Conservation (phyloP, 352 stramenopile species). For the Phytophthora lateralis region DNA sequence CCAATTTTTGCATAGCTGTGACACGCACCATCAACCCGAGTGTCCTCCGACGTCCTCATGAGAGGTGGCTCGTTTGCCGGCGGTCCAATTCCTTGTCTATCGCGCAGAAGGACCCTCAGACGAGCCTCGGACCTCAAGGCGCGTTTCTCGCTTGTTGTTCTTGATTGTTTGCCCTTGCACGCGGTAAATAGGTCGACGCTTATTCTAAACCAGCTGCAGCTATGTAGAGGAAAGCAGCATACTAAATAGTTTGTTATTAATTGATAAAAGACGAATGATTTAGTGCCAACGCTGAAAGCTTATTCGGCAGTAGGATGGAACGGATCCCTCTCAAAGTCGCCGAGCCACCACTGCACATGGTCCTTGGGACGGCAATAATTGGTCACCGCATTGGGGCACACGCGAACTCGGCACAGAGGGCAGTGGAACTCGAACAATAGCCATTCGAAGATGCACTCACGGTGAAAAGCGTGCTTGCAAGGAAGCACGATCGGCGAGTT, state of each 20-base stretch:
- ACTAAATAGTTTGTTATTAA: too few species aligned
- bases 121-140: conserved; percentile 6
- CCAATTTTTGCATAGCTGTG: too few species aligned
- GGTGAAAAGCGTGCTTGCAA: conserved; percentile 74
- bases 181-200: too few species aligned
- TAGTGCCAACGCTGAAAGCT: background rate
- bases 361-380: conserved; percentile 67
- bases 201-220: too few species aligned
- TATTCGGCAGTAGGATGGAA: conserved; percentile 27
- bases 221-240: too few species aligned
- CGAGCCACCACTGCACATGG: conserved; percentile 72
- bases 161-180: conserved; percentile 17
- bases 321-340: conserved; percentile 63
- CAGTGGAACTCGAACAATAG: conserved; percentile 76
- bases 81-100: conserved; percentile 12
- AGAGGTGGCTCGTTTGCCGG: conserved; percentile 14
- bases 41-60: conserved; percentile 6
- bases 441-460: conserved; percentile 79
- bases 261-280: background rate
- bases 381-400: conserved; percentile 56
- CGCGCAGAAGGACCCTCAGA: background rate
- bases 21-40: too few species aligned
- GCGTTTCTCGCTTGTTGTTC: conserved; percentile 21
- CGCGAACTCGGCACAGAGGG: conserved; percentile 61
- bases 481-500: conserved; percentile 46